Evolutionary conservation across 140 eudicot species (phyloP).

Genomic region (Erigeron philadelphicus): DNA sequence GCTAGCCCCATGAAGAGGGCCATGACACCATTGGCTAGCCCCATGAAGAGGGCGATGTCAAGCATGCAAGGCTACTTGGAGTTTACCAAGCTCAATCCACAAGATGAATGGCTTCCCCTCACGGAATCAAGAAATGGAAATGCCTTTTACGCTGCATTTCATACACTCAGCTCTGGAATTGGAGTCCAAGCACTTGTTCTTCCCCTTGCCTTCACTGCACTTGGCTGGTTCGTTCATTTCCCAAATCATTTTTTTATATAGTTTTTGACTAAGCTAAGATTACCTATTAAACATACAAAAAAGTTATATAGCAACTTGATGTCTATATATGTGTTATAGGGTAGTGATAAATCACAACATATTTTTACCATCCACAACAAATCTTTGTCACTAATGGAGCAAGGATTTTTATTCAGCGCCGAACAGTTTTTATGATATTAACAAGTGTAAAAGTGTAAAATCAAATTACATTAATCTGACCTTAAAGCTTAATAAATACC

Average conservation of each 20-base stretch:
- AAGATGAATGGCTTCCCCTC: slow-evolving; percentile 44
- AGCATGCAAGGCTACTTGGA: slow-evolving; percentile 42
- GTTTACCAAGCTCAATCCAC: slow-evolving; percentile 41
- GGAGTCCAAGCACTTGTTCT: slow-evolving; percentile 45
- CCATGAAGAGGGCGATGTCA: slow-evolving; percentile 33
- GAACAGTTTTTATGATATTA: too few species aligned
- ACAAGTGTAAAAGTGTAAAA: too few species aligned
- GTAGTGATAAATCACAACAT: too few species aligned
- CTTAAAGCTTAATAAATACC: too few species aligned
- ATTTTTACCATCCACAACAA: too few species aligned
- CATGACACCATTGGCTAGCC: slow-evolving; percentile 42
- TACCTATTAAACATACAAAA: background rate
- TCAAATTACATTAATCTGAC: too few species aligned
- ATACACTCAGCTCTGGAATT: slow-evolving; percentile 43
- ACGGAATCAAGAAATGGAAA: slow-evolving; percentile 44
- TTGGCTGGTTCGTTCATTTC: slow-evolving; percentile 39
- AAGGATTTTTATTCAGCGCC: too few species aligned
- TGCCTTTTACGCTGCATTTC: slow-evolving; percentile 43
- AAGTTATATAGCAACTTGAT: too few species aligned
- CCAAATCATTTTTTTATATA: background rate
- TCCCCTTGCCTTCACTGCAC: slow-evolving; percentile 39
- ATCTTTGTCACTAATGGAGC: too few species aligned
- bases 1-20: slow-evolving; percentile 40
- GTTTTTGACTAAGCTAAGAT: background rate
- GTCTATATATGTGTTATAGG: too few species aligned